These are phyloP conservation scores for Phlebopus sp. DNA, from an alignment of 1,284 basidiomycete genomes.

Conservation along the genomic window DNA sequence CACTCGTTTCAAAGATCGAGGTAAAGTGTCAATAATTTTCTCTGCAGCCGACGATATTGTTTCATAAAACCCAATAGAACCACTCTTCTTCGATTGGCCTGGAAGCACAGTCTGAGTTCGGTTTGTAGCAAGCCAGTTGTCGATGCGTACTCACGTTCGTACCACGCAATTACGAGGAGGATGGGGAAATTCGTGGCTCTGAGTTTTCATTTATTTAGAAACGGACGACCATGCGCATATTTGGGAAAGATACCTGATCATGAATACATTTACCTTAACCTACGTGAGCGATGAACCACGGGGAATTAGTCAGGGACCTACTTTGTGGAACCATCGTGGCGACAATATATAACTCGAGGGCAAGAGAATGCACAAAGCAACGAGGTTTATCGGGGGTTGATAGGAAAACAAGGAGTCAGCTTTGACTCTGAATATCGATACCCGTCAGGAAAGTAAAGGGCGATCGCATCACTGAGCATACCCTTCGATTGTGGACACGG, in stretches of 20 bases:
- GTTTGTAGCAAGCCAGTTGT: not conserved
- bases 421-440: slow-evolving; percentile 55
- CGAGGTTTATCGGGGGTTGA: slow-evolving; percentile 84
- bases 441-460: slow-evolving; percentile 24
- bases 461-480: slow-evolving; percentile 25
- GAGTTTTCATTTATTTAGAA: slow-evolving; percentile 10
- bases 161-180: slow-evolving; percentile 76
- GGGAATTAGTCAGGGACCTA: slow-evolving; percentile 22
- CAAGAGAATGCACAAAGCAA: slow-evolving; percentile 80
- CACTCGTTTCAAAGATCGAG: slow-evolving; percentile 66
- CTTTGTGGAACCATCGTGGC: slow-evolving; percentile 86
- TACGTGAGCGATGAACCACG: slow-evolving; percentile 9
- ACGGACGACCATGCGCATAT: slow-evolving; percentile 13
- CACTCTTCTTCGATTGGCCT: slow-evolving; percentile 60
- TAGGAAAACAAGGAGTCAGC: slow-evolving; percentile 91
- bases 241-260: slow-evolving; percentile 55
- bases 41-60: slow-evolving; percentile 66
- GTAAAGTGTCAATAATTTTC: slow-evolving; percentile 67
- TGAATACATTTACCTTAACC: slow-evolving; percentile 78
- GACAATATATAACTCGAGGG: slow-evolving; percentile 77
- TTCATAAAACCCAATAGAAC: slow-evolving; percentile 67
- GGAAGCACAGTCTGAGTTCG: slow-evolving; percentile 6
- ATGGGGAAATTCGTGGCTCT: slow-evolving; percentile 85
- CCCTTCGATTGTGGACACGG: slow-evolving; percentile 90
- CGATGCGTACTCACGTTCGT: slow-evolving; percentile 56